Evolutionary conservation across 2,329 filamentous ascomycete genomes (phyloP).

Genomic region (Xylariaceae sp.): DNA sequence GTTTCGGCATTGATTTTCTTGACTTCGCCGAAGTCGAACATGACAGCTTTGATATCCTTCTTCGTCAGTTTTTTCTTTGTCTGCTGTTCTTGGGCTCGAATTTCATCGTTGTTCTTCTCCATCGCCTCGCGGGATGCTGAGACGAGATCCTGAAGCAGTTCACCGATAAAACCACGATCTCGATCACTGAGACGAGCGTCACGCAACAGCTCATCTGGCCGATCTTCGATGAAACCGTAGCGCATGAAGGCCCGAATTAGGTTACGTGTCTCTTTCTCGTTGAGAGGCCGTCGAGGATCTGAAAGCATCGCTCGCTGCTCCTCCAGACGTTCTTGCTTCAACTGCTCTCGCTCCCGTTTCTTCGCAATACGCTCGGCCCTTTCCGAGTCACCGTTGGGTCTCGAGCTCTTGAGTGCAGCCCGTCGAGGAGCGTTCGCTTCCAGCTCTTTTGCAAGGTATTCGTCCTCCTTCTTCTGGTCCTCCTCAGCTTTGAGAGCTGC

Average conservation of each 20-base stretch:
- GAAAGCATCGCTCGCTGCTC: slow-evolving; percentile 72
- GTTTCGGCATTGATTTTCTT: slow-evolving; percentile 97
- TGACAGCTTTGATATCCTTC: slow-evolving; percentile 95
- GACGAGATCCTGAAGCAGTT: slow-evolving; percentile 76
- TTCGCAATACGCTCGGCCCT: slow-evolving; percentile 66
- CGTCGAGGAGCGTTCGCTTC: slow-evolving; percentile 84
- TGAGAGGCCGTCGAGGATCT: slow-evolving; percentile 87
- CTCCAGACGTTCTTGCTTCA: slow-evolving; percentile 73
- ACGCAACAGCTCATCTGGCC: slow-evolving; percentile 81
- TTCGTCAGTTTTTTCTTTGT: slow-evolving; percentile 84
- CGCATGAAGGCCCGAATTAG: slow-evolving; percentile 89
- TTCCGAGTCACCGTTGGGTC: slow-evolving; percentile 57
- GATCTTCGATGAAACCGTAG: slow-evolving; percentile 88
- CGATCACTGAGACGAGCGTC: slow-evolving; percentile 84
- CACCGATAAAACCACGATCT: slow-evolving; percentile 77
- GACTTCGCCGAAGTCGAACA: slow-evolving; percentile 91
- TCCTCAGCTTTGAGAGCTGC: slow-evolving; percentile 89
- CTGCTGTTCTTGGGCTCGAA: slow-evolving; percentile 81
- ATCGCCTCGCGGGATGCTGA: slow-evolving; percentile 59
- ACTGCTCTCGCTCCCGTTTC: slow-evolving; percentile 66
- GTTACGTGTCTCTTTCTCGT: slow-evolving; percentile 90
- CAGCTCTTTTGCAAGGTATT: slow-evolving; percentile 78
- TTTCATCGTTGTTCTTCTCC: slow-evolving; percentile 68
- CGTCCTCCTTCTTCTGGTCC: slow-evolving; percentile 78
- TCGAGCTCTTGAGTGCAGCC: slow-evolving; percentile 63